phyloP scores from a whole-genome alignment of 148 eudicot genomes.

The Amaranthus hypochondriacus region DNA sequence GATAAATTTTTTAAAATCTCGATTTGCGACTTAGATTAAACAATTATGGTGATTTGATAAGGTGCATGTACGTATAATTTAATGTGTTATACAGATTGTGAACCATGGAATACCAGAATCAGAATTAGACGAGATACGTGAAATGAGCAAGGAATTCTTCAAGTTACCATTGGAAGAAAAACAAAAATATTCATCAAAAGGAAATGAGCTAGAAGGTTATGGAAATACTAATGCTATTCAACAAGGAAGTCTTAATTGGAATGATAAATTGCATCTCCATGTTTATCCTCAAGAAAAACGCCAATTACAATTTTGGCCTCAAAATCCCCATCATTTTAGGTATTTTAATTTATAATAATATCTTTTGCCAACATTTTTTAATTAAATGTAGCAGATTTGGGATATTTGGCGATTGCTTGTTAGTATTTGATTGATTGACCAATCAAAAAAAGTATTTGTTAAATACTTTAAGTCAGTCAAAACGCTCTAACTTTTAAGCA shows the following conservation, averaged over 20 bases:
- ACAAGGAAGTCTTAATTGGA: slow-evolving; percentile 52
- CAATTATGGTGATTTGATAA: neutral
- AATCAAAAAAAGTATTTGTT: too few species aligned
- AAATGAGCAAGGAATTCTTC: slow-evolving; percentile 40
- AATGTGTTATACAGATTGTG: slow-evolving; percentile 4
- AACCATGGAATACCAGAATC: slow-evolving; percentile 56
- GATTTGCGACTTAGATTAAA: too few species aligned
- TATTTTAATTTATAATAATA: neutral
- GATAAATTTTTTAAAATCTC: neutral
- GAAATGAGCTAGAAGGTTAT: slow-evolving; percentile 46
- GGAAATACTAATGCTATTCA: slow-evolving; percentile 38
- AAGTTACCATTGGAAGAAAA: slow-evolving; percentile 49
- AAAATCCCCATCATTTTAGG: slow-evolving; percentile 53
- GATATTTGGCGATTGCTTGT: too few species aligned
- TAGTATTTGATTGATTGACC: too few species aligned
- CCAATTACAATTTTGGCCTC: slow-evolving; percentile 50
- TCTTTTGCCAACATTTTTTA: too few species aligned
- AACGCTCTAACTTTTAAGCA: too few species aligned
- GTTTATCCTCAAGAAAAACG: slow-evolving; percentile 35
- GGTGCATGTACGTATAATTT: neutral
- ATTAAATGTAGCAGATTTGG: too few species aligned
- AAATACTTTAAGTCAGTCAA: too few species aligned
- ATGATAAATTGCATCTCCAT: slow-evolving; percentile 43
- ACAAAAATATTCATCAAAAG: slow-evolving; percentile 27
- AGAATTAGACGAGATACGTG: slow-evolving; percentile 43